These are phyloP conservation scores for Saksenaea oblongispora DNA, from an alignment of 371 early-diverging fungal species.

Conservation along the genomic window DNA sequence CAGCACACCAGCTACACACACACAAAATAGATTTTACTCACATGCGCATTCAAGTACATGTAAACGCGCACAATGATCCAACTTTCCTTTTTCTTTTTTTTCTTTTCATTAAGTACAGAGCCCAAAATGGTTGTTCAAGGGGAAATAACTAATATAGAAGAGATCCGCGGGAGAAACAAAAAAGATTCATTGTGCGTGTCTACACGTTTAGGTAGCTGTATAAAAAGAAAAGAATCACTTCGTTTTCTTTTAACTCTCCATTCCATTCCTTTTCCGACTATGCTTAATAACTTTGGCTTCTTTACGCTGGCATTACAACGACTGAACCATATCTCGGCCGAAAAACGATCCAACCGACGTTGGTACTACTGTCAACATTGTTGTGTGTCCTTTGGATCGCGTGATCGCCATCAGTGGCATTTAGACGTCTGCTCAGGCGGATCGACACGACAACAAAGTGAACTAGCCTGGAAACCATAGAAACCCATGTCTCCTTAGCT, in stretches of 20 bases:
- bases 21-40: too few species aligned
- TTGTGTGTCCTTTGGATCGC: conserved; percentile 28
- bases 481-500: background rate
- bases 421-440: conserved; percentile 16
- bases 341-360: background rate
- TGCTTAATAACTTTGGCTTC: background rate
- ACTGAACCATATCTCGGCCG: background rate
- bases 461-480: too few species aligned
- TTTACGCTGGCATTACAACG: background rate
- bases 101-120: background rate
- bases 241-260: background rate
- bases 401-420: conserved; percentile 31
- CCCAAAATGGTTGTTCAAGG: background rate
- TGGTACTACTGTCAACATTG: conserved; percentile 32
- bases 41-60: too few species aligned
- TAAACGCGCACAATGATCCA: too few species aligned
- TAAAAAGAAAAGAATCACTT: background rate
- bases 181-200: background rate
- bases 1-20: background rate
- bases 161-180: background rate
- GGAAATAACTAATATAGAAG: background rate
- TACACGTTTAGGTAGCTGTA: background rate
- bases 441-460: background rate
- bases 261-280: background rate
- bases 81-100: too few species aligned